phyloP scores from a whole-genome alignment of 2,329 filamentous ascomycete genomes.

The Penicillium palitans region DNA sequence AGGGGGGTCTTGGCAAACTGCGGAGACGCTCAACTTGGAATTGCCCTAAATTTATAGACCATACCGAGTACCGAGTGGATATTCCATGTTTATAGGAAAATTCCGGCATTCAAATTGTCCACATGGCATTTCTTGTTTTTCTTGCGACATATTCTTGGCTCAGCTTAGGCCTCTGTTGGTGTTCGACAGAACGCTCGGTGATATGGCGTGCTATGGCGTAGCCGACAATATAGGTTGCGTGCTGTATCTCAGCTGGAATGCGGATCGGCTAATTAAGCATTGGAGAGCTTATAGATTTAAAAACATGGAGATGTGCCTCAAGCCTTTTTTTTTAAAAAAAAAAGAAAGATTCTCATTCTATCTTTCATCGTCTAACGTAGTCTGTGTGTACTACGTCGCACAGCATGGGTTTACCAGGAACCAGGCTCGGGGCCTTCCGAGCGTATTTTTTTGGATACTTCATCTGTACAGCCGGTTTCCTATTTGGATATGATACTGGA shows the following conservation, averaged over 20 bases:
- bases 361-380: not conserved
- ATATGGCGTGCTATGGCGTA: constrained; percentile 29
- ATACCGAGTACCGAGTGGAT: not conserved
- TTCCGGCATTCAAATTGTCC: not conserved
- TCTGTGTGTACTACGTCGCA: not conserved
- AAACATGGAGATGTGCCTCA: constrained; percentile 1
- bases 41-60: not conserved
- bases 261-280: not conserved
- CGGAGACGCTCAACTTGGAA: constrained; percentile 7
- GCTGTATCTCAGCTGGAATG: constrained; percentile 4
- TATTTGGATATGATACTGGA: constrained; percentile 38
- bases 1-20: constrained; percentile 5
- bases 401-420: constrained; percentile 15
- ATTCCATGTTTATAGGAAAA: not conserved
- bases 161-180: not conserved
- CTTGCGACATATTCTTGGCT: not conserved
- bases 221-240: constrained; percentile 20
- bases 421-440: constrained; percentile 22
- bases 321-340: not conserved
- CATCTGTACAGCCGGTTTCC: constrained; percentile 32
- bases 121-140: not conserved
- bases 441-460: constrained; percentile 30
- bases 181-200: not conserved
- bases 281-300: not conserved
- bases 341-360: not conserved